Percentiles rank a stretch among this genome's conserved stretches.
Conservation (phyloP, 1,284 basidiomycete species). For the Porodaedalea pini region DNA sequence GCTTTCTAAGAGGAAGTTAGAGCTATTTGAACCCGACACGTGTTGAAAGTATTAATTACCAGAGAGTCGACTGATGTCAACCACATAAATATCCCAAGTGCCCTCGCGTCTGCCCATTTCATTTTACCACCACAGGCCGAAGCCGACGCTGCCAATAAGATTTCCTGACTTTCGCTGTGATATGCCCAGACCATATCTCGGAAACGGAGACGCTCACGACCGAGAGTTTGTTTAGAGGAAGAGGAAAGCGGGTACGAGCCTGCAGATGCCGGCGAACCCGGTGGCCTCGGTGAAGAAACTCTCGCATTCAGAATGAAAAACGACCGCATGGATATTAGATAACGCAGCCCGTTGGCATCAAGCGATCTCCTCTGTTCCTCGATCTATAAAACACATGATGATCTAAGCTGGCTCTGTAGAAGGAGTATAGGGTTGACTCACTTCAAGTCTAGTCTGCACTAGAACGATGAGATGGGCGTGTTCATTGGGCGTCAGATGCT, state of each 20-base stretch:
- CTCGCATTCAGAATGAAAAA: constrained; percentile 75
- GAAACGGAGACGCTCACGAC: constrained; percentile 74
- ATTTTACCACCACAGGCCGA: constrained; percentile 78
- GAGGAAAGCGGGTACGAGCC: constrained; percentile 41
- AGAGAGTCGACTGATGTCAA: constrained; percentile 71
- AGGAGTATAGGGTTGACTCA: constrained; percentile 31
- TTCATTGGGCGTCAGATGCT: constrained; percentile 73
- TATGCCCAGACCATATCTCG: constrained; percentile 95
- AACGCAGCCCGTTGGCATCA: constrained; percentile 86
- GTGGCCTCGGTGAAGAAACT: constrained; percentile 40
- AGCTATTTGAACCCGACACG: constrained; percentile 11
- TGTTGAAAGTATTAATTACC: constrained; percentile 39
- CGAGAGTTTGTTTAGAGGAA: constrained; percentile 36
- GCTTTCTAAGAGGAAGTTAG: constrained; percentile 47
- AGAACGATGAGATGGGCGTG: constrained; percentile 76
- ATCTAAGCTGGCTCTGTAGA: constrained; percentile 1
- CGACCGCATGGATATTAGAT: constrained; percentile 83
- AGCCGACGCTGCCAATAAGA: constrained; percentile 70
- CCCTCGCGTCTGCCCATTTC: constrained; percentile 83
- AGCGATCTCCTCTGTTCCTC: constrained; percentile 84
- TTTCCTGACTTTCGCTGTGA: constrained; percentile 87
- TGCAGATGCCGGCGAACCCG: constrained; percentile 19
- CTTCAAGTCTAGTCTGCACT: constrained; percentile 85
- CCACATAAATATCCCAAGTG: constrained; percentile 88
- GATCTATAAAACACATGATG: constrained; percentile 46